Percentiles rank a stretch among this genome's conserved stretches.
phyloP scores from a whole-genome alignment of 768 basidiomycete genomes.

The Rhodotorula kratochvilovae region DNA sequence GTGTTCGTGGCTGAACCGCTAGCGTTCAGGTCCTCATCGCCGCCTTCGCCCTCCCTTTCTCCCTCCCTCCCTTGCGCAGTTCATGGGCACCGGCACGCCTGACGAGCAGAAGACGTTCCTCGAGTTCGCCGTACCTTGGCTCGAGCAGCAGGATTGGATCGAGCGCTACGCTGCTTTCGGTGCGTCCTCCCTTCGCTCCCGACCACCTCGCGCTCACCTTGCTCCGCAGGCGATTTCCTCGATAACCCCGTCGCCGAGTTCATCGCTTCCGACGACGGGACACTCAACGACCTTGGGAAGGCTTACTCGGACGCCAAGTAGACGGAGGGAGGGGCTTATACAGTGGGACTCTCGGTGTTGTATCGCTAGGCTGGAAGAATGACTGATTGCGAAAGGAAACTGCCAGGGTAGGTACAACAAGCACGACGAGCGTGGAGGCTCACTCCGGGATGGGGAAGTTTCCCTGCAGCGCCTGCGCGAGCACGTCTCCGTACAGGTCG shows the following conservation, averaged over 20 bases:
- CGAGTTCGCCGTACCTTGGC: constrained; percentile 5
- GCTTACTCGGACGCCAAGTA: constrained; percentile 12
- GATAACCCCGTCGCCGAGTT: constrained; percentile 20
- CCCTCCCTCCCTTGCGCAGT: not conserved
- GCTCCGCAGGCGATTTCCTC: constrained; percentile 8
- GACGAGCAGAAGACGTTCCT: constrained; percentile 8
- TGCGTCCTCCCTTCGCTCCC: not conserved
- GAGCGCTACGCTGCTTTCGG: constrained; percentile 28
- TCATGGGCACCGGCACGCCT: constrained; percentile 18
- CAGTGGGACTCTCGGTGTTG: not conserved
- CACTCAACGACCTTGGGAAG: constrained; percentile 5
- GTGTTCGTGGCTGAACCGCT: not conserved
- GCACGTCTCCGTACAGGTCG: not conserved
- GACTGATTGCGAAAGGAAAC: not conserved
- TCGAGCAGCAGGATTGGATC: constrained; percentile 25
- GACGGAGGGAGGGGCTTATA: not conserved
- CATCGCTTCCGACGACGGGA: not conserved
- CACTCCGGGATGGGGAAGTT: not conserved
- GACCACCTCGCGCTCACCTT: not conserved
- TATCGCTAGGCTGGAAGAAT: not conserved
- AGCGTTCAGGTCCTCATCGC: not conserved
- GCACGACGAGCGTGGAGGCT: too few species aligned
- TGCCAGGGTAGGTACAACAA: not conserved
- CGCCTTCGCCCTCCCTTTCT: too few species aligned
- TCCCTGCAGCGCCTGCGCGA: not conserved